A percentile compares a stretch with the other conserved stretches of the same genome.
phyloP scores from a whole-genome alignment of 805 yeast genomes.

The Debaryomyces tyrocola region DNA sequence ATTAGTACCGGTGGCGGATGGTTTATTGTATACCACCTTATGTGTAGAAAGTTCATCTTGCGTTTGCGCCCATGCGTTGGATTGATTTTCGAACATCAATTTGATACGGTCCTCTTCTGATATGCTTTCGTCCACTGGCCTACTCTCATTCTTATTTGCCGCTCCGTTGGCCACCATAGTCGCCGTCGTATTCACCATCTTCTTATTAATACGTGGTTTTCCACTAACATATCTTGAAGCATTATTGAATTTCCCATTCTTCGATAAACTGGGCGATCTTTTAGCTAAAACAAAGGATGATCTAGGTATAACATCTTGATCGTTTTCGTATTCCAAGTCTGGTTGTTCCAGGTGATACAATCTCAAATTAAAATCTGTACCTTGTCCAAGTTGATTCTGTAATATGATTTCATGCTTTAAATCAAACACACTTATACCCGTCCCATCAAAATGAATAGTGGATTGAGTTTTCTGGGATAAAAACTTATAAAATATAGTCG shows the following conservation, averaged over 20 bases:
- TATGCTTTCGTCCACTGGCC: constrained; percentile 41
- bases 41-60: constrained; percentile 89
- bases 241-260: constrained; percentile 49
- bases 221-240: constrained; percentile 74
- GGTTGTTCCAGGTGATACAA: constrained; percentile 61
- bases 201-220: constrained; percentile 52
- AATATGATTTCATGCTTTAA: constrained; percentile 84
- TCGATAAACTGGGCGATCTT: constrained; percentile 64
- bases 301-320: constrained; percentile 86
- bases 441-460: constrained; percentile 88
- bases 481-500: constrained; percentile 84
- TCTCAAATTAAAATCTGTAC: constrained; percentile 77
- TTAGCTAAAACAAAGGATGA: constrained; percentile 81
- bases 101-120: constrained; percentile 87
- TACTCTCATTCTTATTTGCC: constrained; percentile 13
- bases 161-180: constrained; percentile 16
- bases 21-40: constrained; percentile 65
- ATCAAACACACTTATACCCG: constrained; percentile 94
- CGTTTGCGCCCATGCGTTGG: constrained; percentile 91
- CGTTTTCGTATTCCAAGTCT: constrained; percentile 76
- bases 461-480: constrained; percentile 78
- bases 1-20: constrained; percentile 25
- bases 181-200: constrained; percentile 37
- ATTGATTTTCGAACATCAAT: constrained; percentile 90
- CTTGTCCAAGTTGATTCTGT: constrained; percentile 78